A percentile compares a stretch with the other conserved stretches of the same genome.
Evolutionary conservation across 805 yeast genomes (phyloP).

Genomic region (Nakazawaea populi): DNA sequence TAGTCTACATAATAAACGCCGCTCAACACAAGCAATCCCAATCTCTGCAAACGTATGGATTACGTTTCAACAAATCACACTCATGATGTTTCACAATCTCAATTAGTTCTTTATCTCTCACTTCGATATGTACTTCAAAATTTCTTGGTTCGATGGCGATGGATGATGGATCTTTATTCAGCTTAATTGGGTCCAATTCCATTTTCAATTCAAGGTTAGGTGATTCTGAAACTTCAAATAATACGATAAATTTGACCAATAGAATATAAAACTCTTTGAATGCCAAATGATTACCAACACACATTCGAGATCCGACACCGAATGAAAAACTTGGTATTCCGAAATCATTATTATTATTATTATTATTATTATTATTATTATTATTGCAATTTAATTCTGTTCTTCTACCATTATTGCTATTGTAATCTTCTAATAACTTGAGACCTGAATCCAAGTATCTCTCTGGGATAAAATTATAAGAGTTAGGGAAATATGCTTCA

Average conservation of each 20-base stretch:
- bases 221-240: constrained; percentile 45
- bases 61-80: not conserved
- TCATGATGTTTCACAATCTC: not conserved
- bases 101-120: constrained; percentile 18
- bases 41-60: not conserved
- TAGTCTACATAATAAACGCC: no score
- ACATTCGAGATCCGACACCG: constrained; percentile 70
- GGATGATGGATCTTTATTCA: constrained; percentile 48
- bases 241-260: constrained; percentile 43
- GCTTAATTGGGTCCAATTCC: constrained; percentile 45
- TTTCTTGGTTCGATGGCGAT: constrained; percentile 58
- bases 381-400: not conserved
- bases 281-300: constrained; percentile 65
- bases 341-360: constrained; percentile 10
- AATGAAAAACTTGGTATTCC: constrained; percentile 42
- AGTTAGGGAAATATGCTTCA: constrained; percentile 30
- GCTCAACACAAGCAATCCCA: not conserved
- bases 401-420: constrained; percentile 4
- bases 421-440: constrained; percentile 3
- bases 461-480: constrained; percentile 44
- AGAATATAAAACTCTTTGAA: constrained; percentile 58
- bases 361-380: constrained; percentile 9
- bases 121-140: constrained; percentile 28
- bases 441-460: constrained; percentile 37
- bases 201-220: constrained; percentile 22